Percentiles rank a stretch among this genome's conserved stretches.
phyloP scores from a whole-genome alignment of 148 eudicot species.

The Vaccinium darrowii region DNA sequence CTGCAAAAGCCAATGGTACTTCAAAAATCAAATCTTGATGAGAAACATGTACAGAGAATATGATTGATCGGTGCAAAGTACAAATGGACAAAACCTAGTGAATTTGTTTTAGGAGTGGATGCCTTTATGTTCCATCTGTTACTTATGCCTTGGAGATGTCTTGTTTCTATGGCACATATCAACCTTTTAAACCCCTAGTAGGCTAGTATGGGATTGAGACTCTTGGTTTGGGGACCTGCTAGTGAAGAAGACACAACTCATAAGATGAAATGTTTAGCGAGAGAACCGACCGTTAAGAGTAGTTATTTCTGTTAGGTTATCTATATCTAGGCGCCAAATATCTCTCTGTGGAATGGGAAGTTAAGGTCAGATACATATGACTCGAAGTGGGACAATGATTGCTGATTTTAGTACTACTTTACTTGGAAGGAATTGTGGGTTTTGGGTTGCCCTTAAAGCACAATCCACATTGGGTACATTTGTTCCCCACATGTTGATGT shows the following conservation, averaged over 20 bases:
- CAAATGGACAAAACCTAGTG: background rate
- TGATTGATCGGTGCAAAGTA: background rate
- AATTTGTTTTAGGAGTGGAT: background rate
- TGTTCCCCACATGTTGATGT: conserved; percentile 14
- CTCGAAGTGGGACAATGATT: background rate
- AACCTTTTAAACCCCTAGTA: conserved; percentile 8
- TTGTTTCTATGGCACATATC: background rate
- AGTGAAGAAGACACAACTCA: conserved; percentile 19
- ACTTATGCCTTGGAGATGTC: background rate
- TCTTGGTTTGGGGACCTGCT: conserved; percentile 15
- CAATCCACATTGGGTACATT: conserved; percentile 24
- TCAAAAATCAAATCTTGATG: background rate
- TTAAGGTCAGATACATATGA: conserved; percentile 1
- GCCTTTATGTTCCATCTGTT: conserved; percentile 3
- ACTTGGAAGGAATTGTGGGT: conserved; percentile 37
- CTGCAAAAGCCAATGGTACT: conserved; percentile 1
- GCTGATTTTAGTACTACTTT: conserved; percentile 25
- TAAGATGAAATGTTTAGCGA: conserved; percentile 16
- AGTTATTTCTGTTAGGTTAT: conserved; percentile 30
- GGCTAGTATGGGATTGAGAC: background rate
- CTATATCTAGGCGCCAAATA: conserved; percentile 47
- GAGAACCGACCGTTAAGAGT: conserved; percentile 23
- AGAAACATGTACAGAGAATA: background rate
- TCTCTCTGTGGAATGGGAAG: conserved; percentile 14
- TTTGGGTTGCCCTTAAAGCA: conserved; percentile 44